Evolutionary conservation across 257 asterid species (phyloP).

Genomic region (Nicotiana obtusifolia): DNA sequence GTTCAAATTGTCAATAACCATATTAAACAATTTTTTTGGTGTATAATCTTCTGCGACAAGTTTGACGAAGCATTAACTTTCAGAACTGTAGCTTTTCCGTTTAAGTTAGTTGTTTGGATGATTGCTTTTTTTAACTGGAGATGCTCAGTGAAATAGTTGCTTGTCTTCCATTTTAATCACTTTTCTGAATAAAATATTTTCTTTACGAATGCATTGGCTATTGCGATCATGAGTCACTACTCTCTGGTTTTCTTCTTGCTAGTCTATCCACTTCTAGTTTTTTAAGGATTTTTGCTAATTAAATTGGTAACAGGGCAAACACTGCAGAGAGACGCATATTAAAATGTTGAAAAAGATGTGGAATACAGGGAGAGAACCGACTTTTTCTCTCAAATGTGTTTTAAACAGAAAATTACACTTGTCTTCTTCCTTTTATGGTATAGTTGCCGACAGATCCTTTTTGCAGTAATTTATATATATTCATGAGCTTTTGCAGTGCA

Average conservation of each 20-base stretch:
- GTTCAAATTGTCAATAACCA: background rate
- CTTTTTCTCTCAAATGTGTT: background rate
- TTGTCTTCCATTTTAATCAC: background rate
- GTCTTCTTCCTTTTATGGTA: background rate
- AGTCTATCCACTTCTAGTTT: background rate
- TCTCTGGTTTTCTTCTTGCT: background rate
- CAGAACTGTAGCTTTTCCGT: background rate
- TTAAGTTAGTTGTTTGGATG: background rate
- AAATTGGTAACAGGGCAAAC: background rate
- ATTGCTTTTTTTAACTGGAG: background rate
- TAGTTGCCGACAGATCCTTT: background rate
- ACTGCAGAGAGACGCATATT: background rate
- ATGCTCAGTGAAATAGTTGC: background rate
- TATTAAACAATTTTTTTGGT: background rate
- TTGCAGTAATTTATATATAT: background rate
- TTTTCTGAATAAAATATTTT: background rate
- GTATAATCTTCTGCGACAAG: background rate
- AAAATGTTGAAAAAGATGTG: background rate
- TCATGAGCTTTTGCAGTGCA: constrained; percentile 1
- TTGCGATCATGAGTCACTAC: background rate
- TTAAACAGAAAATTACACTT: background rate
- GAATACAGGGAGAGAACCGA: background rate
- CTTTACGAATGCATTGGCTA: background rate
- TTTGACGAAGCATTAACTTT: background rate
- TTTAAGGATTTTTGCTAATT: background rate